These are phyloP conservation scores for Colletotrichum acutatum DNA, from an alignment of 2,329 filamentous ascomycete species.

Conservation along the genomic window DNA sequence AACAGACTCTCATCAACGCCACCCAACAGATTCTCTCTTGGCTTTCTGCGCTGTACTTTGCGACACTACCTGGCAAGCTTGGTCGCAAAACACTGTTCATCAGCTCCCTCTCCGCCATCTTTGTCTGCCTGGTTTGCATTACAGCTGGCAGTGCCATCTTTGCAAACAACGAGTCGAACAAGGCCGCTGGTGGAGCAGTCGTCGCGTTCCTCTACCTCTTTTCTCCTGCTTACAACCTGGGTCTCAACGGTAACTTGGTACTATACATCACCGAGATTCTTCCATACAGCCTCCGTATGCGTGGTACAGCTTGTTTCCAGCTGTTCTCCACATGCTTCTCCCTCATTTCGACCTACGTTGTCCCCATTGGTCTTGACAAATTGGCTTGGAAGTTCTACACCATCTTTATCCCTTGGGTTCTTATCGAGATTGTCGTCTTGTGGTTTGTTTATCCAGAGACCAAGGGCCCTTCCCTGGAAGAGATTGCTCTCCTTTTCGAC, in stretches of 20 bases:
- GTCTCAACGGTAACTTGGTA: slow-evolving; percentile 30
- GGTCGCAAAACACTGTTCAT: slow-evolving; percentile 48
- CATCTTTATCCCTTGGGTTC: slow-evolving; percentile 48
- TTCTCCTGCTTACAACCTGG: slow-evolving; percentile 43
- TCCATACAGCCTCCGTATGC: slow-evolving; percentile 37
- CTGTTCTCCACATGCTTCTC: slow-evolving; percentile 18
- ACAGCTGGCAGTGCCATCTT: slow-evolving; percentile 46
- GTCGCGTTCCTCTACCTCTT: slow-evolving; percentile 48
- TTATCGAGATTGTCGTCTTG: slow-evolving; percentile 44
- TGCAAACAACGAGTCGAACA: slow-evolving; percentile 26
- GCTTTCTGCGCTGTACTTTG: slow-evolving; percentile 12
- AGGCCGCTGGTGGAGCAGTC: slow-evolving; percentile 40
- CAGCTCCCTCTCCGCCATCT: slow-evolving; percentile 45
- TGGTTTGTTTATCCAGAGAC: slow-evolving; percentile 52
- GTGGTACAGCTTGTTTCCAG: slow-evolving; percentile 23
- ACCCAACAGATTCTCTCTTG: slow-evolving; percentile 36
- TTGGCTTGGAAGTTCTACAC: slow-evolving; percentile 55
- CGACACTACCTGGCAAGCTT: slow-evolving; percentile 41
- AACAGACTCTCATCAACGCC: slow-evolving; percentile 53
- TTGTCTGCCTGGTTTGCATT: slow-evolving; percentile 48
- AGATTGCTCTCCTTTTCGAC: slow-evolving; percentile 45
- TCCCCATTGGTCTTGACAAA: slow-evolving; percentile 50
- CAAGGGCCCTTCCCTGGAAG: slow-evolving; percentile 44
- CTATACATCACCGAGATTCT: slow-evolving; percentile 43
- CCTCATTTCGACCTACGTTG: slow-evolving; percentile 52